Evolutionary conservation across 75 land plant species (phyloP), one percentile per base, ranked within the genome.

Genomic region (Picea sitchensis): DNA sequence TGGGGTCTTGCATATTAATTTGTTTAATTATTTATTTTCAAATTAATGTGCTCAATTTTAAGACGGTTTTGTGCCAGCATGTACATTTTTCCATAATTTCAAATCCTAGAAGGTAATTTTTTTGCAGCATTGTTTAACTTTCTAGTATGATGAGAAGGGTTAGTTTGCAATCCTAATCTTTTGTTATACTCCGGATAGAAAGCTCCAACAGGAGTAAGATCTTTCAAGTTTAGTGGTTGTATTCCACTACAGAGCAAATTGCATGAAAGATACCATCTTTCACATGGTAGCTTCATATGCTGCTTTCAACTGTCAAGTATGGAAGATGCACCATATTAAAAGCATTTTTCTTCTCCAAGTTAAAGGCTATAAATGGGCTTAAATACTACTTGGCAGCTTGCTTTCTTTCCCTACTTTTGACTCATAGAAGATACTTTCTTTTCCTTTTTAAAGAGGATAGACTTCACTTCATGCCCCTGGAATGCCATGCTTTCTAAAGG

Each of bases 41-140:
- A 51, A 21, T 44, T 21, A 2, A 44, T 41, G n/a, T 71, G 14
- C 20, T n/a, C 51, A 44, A 71, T 20, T 71, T 71, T 71, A 21
- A 41, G 41, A 44, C 56, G n/a, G 74, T 71, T 44, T 51, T 51
- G 51, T 71, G 18, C 56, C n/a, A 47, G 44, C 26, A 41, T 44
- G 74, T 71, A 71, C 74, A 71, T 26, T 71, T 71, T 67, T 38
- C 17, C 47, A 64, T 64, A 41, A 32, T 5, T 71, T n/a, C 26
- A 44, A 71, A 38, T 44, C 54, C 74, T 71, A n/a, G 20, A 38
- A 47, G 73, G 73, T 71, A 21, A 8, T 18, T 36, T n/a, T 18
- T 71, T n/a, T 41, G n/a, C 44, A 7, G 14, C 5, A 5, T 44
- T 20, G 20, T 44, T 11, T 71, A 71, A 71, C 20, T 71, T 44